These are phyloP conservation scores for Guillardia theta DNA, from an alignment of 78 protist species.

Conservation along the genomic window DNA sequence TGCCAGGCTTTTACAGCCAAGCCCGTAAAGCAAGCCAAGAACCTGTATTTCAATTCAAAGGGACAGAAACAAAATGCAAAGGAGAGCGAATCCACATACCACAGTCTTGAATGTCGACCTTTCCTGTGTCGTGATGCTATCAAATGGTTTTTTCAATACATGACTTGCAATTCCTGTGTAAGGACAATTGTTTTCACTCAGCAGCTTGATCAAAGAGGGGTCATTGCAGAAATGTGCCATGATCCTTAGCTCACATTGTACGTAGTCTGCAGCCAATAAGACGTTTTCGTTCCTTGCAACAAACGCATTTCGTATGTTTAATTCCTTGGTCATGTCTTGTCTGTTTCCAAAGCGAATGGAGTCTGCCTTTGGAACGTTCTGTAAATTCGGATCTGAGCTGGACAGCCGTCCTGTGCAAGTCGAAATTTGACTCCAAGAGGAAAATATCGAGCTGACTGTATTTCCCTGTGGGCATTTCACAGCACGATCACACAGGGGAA, in stretches of 20 bases:
- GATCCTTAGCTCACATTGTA: neutral
- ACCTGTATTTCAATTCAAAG: too few species aligned
- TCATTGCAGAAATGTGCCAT: neutral
- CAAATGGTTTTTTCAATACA: neutral
- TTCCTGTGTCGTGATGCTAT: neutral
- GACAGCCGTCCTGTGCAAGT: neutral
- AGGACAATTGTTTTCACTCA: neutral
- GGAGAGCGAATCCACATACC: too few species aligned
- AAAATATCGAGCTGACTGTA: neutral
- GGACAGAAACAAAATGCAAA: too few species aligned
- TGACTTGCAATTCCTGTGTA: neutral
- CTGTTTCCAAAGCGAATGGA: neutral
- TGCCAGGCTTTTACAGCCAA: neutral
- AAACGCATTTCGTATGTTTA: neutral
- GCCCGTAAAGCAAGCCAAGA: neutral
- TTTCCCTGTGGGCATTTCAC: neutral
- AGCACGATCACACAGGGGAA: neutral
- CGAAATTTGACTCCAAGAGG: neutral
- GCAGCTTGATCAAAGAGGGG: neutral
- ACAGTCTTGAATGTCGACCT: neutral
- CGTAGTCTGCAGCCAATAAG: neutral
- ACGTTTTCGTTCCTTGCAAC: neutral
- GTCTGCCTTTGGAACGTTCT: neutral
- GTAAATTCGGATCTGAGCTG: neutral
- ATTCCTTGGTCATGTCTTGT: neutral